Percentiles rank a stretch among this genome's conserved stretches.
phyloP scores from a whole-genome alignment of 2,329 filamentous ascomycete genomes.

The Colletotrichum cereale region DNA sequence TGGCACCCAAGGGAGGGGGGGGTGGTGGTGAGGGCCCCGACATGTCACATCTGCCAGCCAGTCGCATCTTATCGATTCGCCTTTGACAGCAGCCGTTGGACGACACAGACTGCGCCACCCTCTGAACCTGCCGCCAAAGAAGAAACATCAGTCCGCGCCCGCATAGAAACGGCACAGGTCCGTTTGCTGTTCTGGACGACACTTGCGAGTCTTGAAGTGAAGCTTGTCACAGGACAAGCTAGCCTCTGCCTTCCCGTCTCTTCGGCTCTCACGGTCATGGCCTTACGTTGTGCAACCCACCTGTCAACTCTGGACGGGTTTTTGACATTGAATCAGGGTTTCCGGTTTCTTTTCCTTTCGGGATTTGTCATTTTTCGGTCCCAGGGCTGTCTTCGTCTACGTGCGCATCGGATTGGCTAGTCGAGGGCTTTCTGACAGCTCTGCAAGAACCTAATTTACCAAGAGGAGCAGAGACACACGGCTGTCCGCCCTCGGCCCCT shows the following conservation, averaged over 20 bases:
- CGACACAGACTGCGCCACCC: slow-evolving; percentile 32
- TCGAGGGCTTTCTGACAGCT: slow-evolving; percentile 24
- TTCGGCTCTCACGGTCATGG: neutral
- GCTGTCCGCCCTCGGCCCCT: neutral
- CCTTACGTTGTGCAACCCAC: neutral
- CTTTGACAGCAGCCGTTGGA: slow-evolving; percentile 36
- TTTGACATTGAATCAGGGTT: slow-evolving; percentile 24
- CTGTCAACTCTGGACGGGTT: slow-evolving; percentile 36
- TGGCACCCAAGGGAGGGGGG: slow-evolving; percentile 17
- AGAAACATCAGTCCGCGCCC: slow-evolving; percentile 35
- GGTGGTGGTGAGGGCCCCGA: slow-evolving; percentile 7
- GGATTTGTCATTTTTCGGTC: slow-evolving; percentile 26
- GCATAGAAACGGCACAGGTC: slow-evolving; percentile 17
- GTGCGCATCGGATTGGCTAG: slow-evolving; percentile 27
- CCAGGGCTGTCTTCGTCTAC: slow-evolving; percentile 24
- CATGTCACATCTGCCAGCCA: slow-evolving; percentile 40
- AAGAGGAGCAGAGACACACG: slow-evolving; percentile 14
- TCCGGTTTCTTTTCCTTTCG: neutral
- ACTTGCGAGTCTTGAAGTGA: slow-evolving; percentile 38
- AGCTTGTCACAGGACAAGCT: slow-evolving; percentile 33
- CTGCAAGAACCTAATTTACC: slow-evolving; percentile 9
- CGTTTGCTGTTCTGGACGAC: slow-evolving; percentile 38
- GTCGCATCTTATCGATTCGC: slow-evolving; percentile 33
- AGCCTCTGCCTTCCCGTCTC: slow-evolving; percentile 5
- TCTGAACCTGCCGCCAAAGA: slow-evolving; percentile 28